A percentile compares a stretch with the other conserved stretches of the same genome.
phyloP scores from a whole-genome alignment of 1,284 basidiomycete genomes.

The Malassezia brasiliensis region DNA sequence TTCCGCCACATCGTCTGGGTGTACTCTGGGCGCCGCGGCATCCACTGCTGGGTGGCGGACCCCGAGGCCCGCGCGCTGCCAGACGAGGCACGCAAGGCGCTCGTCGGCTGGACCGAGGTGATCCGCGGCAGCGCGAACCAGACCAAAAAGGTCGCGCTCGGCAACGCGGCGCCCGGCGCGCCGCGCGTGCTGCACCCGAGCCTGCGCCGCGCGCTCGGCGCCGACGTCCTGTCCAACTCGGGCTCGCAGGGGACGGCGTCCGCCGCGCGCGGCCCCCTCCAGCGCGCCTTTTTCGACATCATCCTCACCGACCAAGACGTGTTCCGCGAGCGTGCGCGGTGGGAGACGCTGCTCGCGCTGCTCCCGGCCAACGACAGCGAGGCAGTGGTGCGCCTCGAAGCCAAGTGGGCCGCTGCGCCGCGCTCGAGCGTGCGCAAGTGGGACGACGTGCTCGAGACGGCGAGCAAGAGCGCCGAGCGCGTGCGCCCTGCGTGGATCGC shows the following conservation, averaged over 20 bases:
- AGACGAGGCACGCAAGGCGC: constrained; percentile 76
- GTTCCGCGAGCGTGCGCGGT: constrained; percentile 64
- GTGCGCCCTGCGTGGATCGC: constrained; percentile 33
- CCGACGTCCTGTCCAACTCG: constrained; percentile 5
- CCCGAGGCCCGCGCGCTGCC: constrained; percentile 73
- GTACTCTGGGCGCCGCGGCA: constrained; percentile 94
- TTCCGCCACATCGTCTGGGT: constrained; percentile 78
- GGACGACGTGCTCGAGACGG: constrained; percentile 56
- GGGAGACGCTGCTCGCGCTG: constrained; percentile 64
- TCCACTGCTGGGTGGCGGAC: constrained; percentile 96
- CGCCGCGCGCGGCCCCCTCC: constrained; percentile 48
- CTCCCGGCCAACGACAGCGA: constrained; percentile 54
- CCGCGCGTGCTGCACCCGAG: constrained; percentile 51
- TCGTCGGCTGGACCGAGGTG: constrained; percentile 79
- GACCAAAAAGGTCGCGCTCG: constrained; percentile 68
- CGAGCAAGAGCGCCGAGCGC: constrained; percentile 41
- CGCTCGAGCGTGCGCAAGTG: constrained; percentile 56
- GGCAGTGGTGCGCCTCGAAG: constrained; percentile 50
- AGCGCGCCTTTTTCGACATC: constrained; percentile 58
- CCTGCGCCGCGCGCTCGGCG: constrained; percentile 39
- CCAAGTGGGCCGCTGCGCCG: constrained; percentile 56
- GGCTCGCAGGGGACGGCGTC: constrained; percentile 39
- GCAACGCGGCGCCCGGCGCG: constrained; percentile 54
- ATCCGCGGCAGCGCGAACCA: constrained; percentile 68
- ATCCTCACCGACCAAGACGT: constrained; percentile 78